Percentiles rank a stretch among this genome's conserved stretches.
phyloP scores from a whole-genome alignment of 140 eudicot species.

The Anethum foeniculum region DNA sequence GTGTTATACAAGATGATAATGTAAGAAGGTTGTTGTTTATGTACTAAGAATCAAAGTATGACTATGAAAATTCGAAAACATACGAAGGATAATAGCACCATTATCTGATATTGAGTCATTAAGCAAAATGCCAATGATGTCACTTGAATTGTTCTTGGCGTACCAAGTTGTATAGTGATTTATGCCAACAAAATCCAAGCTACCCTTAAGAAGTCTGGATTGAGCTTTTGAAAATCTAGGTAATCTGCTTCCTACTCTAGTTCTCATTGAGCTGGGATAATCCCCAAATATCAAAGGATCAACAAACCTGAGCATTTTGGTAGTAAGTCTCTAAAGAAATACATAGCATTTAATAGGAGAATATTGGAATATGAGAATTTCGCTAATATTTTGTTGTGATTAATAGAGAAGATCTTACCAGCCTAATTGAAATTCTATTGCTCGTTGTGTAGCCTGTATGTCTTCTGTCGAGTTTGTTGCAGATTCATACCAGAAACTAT shows the following conservation, averaged over 20 bases:
- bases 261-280: slow-evolving; percentile 69
- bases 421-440: slow-evolving; percentile 65
- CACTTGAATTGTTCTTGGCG: no score
- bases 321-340: slow-evolving; percentile 10
- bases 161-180: slow-evolving; percentile 70
- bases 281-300: slow-evolving; percentile 70
- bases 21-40: no score
- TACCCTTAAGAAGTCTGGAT: slow-evolving; percentile 53
- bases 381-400: background rate
- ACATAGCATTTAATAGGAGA: background rate
- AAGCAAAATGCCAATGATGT: no score
- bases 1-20: no score
- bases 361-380: background rate
- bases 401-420: slow-evolving; percentile 34
- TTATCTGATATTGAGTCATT: slow-evolving; percentile 51
- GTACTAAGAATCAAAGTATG: no score
- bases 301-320: slow-evolving; percentile 45
- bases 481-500: slow-evolving; percentile 65
- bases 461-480: slow-evolving; percentile 55
- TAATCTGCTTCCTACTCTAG: slow-evolving; percentile 60
- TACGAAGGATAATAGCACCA: slow-evolving; percentile 63
- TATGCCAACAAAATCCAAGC: slow-evolving; percentile 78
- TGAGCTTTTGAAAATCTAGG: slow-evolving; percentile 49
- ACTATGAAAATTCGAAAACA: no score
- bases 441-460: slow-evolving; percentile 65